Evolutionary conservation across 768 basidiomycete genomes (phyloP).

Genomic region (Boletus rubescentipes): DNA sequence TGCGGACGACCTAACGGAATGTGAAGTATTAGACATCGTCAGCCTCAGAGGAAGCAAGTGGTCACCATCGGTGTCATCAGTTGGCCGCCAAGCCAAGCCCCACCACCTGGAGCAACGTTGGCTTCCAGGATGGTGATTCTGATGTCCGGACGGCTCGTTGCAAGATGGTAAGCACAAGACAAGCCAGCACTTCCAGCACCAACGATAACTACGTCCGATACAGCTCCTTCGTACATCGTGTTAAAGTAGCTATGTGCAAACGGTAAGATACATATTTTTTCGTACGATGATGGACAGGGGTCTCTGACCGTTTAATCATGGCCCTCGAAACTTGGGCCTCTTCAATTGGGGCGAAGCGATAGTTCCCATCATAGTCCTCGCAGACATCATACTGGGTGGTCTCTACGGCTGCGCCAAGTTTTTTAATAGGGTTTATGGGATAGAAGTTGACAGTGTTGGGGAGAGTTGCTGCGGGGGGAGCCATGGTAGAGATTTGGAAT

Average conservation of each 20-base stretch:
- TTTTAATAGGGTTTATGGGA: conserved; percentile 24
- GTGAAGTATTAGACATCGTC: not conserved
- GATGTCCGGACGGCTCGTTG: conserved; percentile 64
- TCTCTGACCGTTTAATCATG: conserved; percentile 66
- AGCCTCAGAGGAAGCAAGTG: not conserved
- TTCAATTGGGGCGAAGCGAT: conserved; percentile 70
- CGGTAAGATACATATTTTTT: not conserved
- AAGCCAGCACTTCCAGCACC: conserved; percentile 71
- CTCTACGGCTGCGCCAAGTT: conserved; percentile 13
- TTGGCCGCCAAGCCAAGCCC: conserved; percentile 78
- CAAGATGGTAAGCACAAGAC: conserved; percentile 73
- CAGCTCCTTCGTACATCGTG: conserved; percentile 68
- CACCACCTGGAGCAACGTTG: conserved; percentile 75
- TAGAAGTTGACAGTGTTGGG: conserved; percentile 21
- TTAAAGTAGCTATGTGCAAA: conserved; percentile 58
- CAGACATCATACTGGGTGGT: conserved; percentile 19
- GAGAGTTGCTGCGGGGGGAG: conserved; percentile 37
- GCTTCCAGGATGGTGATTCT: conserved; percentile 70
- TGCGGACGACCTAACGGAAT: conserved; percentile 60
- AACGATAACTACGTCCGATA: conserved; percentile 77
- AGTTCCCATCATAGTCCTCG: conserved; percentile 55
- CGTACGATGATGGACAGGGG: not conserved
- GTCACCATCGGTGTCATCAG: conserved; percentile 76
- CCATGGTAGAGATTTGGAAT: conserved; percentile 26
- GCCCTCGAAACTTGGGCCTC: conserved; percentile 76